A percentile compares a stretch with the other conserved stretches of the same genome.
Conservation (phyloP, 2,329 filamentous ascomycete genomes). For the Claviceps cyperi region DNA sequence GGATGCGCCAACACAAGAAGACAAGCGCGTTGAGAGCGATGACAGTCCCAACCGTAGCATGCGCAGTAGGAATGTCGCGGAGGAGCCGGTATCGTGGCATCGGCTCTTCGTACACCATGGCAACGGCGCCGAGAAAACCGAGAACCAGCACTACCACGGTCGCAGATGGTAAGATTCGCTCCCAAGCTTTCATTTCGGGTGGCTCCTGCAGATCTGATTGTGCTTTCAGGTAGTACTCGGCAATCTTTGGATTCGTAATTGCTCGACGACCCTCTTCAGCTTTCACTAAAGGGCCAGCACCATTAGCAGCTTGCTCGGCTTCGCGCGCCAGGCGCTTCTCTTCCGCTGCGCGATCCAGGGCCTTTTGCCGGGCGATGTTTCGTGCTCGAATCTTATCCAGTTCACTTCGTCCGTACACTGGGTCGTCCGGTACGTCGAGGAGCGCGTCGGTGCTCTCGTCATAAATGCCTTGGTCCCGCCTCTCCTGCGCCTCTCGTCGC, state of each 20-base stretch:
- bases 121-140: constrained; percentile 26
- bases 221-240: constrained; percentile 28
- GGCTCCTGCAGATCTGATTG: constrained; percentile 36
- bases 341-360: constrained; percentile 28
- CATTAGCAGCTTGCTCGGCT: constrained; percentile 21
- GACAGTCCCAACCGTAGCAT: constrained; percentile 48
- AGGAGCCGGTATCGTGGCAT: constrained; percentile 37
- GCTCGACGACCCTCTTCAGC: constrained; percentile 21
- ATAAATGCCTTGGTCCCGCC: constrained; percentile 11
- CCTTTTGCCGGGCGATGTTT: constrained; percentile 35
- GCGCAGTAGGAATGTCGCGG: constrained; percentile 45
- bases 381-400: constrained; percentile 42
- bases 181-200: constrained; percentile 33
- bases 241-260: constrained; percentile 24
- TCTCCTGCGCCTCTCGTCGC: constrained; percentile 12
- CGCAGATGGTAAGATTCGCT: constrained; percentile 41
- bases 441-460: constrained; percentile 8
- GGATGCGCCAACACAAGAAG: constrained; percentile 46
- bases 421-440: constrained; percentile 20
- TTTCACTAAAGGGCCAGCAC: constrained; percentile 27
- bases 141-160: constrained; percentile 31
- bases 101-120: constrained; percentile 39
- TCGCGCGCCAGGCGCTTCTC: constrained; percentile 27
- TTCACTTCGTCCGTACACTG: constrained; percentile 42
- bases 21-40: constrained; percentile 44